Base-by-base conservation (phyloP, 305 asterid genomes). In the Stenogyne calaminthoides region DNA sequence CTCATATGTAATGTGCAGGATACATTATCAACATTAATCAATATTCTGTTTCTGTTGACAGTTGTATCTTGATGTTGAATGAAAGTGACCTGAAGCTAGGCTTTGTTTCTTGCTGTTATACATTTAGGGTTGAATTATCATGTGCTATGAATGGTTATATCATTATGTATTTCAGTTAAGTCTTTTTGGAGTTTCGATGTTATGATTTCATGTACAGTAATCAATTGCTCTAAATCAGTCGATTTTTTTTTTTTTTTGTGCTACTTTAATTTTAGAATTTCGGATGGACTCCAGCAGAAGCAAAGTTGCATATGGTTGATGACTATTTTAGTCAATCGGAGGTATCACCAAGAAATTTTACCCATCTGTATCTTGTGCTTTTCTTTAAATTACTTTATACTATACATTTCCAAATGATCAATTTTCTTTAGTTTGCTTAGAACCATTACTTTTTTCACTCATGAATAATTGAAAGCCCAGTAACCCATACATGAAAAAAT, bases 271-370 rank as follows among this genome's bases (percentile, higher is more conserved):
- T 84, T 63, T 89, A 93, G 96, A 85, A 86, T 34, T 89, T 94
- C 85, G 98, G 96, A 69, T 94, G 98, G 98, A 89, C 93, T 69
- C 93, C 91, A 10, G 88, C 88, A 63, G 96, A 91, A 83, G 98
- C 96, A 56, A 84, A 91, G 77, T 76, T 94, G 90, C 98, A 94
- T 82, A 87, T 91, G 95, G 91, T 89, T 75, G 80, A 59, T 49
- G 88, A 88, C 77, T 91, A 88, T 80, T 94, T 84, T 82, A 91
- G 83, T 78, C 90, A 76, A 52, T 76, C 91, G 7, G 98, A 93
- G 98, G 98, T 93, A 89, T 74, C 60, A 69, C 69, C 58, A 42
- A 71, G 32, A 70, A 39, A 70, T 51, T 14, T 39, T 25, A 19
- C 29, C 63, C 7, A 59, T 67, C 70, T 77, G 60, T 67, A 65